Base-by-base conservation (phyloP, 768 basidiomycete genomes). In the Scleroderma bovista region DNA sequence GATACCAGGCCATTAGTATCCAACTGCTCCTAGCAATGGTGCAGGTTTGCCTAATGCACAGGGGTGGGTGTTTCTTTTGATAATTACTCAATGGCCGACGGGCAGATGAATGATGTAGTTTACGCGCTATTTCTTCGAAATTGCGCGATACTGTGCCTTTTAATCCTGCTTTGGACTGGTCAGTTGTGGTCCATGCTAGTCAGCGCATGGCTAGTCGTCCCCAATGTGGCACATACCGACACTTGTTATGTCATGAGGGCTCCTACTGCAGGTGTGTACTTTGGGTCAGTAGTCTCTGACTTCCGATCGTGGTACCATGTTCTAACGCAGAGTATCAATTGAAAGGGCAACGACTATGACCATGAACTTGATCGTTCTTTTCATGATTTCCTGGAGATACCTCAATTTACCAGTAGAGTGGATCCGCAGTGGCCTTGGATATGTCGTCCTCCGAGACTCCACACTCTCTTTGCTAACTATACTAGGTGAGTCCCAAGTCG, bases 311-410 rank as follows among this genome's bases (percentile, higher is more conserved):
- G 22, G 9, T 32, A 2, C n/a, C 12, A 29, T 22, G 39, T 12
- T 47, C 57, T 29, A 29, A 29, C 26, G 26, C 26, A 29, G 9
- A 29, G 26, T 5, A 29, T 9, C 9, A 9, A 29, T 4, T 49
- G 29, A 26, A 36, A 53, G 61, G 16, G 40, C 46, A 16, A 57
- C 60, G 22, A 62, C 58, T 3, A 51, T 64, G 54, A 49, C 51
- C 4, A 60, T 46, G 4, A 51, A 52, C 17, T 0, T 54, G 3
- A 0, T 52, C 1, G 36, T 64, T 24, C 47, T 55, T 19, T 52
- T 57, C 42, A 51, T 64, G 56, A 55, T 58, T 1, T 52, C 57
- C 29, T 61, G 48, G 54, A 54, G 53, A 26, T 60, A 42, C 39
- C 4, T 60, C 2, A 31, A 39, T 3, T 34, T 60, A 19, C 59